Percentiles rank a stretch among this genome's conserved stretches.
Evolutionary conservation across 768 basidiomycete genomes (phyloP).

Genomic region (Leccinum disarticulatum): DNA sequence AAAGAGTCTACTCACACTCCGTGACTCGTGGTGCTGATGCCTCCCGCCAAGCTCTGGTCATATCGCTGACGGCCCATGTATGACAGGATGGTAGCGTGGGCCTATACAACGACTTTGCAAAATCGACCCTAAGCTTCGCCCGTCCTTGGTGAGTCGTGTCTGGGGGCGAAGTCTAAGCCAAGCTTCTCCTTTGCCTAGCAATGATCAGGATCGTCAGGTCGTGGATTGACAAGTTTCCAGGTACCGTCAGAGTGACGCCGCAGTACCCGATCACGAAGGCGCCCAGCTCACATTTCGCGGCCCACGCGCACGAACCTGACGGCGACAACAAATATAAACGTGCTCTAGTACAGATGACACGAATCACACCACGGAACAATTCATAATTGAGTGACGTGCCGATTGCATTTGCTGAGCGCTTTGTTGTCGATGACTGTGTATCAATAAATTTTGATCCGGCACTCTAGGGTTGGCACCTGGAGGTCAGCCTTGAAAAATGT

Average conservation of each 20-base stretch:
- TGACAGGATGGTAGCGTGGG: conserved; percentile 16
- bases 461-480: conserved; percentile 18
- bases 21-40: conserved; percentile 1
- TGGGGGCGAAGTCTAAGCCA: too few species aligned
- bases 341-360: conserved; percentile 4
- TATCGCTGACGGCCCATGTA: conserved; percentile 30
- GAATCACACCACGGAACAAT: background rate
- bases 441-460: background rate
- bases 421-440: background rate
- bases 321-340: conserved; percentile 15
- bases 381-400: conserved; percentile 26
- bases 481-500: background rate
- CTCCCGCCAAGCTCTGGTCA: conserved; percentile 14
- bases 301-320: conserved; percentile 18
- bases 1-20: background rate
- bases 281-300: conserved; percentile 28
- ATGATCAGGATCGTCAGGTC: conserved; percentile 22
- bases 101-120: conserved; percentile 34
- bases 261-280: conserved; percentile 31
- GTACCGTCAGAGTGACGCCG: conserved; percentile 23
- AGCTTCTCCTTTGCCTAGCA: conserved; percentile 7
- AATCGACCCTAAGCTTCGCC: conserved; percentile 25
- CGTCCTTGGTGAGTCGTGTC: conserved; percentile 24
- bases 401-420: conserved; percentile 5
- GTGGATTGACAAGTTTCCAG: conserved; percentile 31